Percentiles rank a stretch among this genome's conserved stretches.
These are phyloP conservation scores for Myxozyma kluyveri DNA, from an alignment of 805 yeast genomes.

Conservation along the genomic window DNA sequence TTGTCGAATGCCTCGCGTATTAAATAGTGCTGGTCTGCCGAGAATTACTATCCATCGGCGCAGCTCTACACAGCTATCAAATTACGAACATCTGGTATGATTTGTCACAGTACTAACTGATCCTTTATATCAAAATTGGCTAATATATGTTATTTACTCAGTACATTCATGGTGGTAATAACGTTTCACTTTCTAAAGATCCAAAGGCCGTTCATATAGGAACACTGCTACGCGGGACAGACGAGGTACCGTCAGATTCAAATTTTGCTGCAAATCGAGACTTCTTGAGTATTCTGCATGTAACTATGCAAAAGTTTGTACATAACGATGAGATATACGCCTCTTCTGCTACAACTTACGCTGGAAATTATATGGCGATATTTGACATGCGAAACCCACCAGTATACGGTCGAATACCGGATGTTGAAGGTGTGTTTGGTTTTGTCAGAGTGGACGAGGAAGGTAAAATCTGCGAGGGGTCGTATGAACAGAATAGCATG, in stretches of 20 bases:
- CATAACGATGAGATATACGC: slow-evolving; percentile 35
- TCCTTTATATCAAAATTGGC: too few species aligned
- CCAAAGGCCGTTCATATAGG: slow-evolving; percentile 21
- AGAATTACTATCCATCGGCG: too few species aligned
- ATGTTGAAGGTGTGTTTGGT: slow-evolving; percentile 68
- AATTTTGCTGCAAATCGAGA: slow-evolving; percentile 14
- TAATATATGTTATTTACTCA: too few species aligned
- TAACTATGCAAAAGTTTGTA: slow-evolving; percentile 30
- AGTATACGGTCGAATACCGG: slow-evolving; percentile 62
- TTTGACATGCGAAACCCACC: slow-evolving; percentile 69
- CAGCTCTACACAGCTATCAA: too few species aligned
- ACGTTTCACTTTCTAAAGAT: slow-evolving; percentile 11
- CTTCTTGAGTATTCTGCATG: slow-evolving; percentile 20
- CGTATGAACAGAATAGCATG: slow-evolving; percentile 58
- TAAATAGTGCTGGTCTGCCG: too few species aligned
- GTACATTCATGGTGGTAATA: slow-evolving; percentile 4
- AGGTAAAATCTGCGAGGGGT: slow-evolving; percentile 53
- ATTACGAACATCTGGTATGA: too few species aligned
- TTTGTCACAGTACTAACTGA: too few species aligned
- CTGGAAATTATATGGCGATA: slow-evolving; percentile 58
- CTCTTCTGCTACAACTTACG: slow-evolving; percentile 37
- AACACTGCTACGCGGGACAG: background rate
- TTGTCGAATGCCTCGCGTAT: too few species aligned
- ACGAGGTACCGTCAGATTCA: background rate
- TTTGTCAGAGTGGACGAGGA: slow-evolving; percentile 57